Evolutionary conservation across 2,329 filamentous ascomycete genomes (phyloP).

Genomic region (Domatiomyces catenatus): DNA sequence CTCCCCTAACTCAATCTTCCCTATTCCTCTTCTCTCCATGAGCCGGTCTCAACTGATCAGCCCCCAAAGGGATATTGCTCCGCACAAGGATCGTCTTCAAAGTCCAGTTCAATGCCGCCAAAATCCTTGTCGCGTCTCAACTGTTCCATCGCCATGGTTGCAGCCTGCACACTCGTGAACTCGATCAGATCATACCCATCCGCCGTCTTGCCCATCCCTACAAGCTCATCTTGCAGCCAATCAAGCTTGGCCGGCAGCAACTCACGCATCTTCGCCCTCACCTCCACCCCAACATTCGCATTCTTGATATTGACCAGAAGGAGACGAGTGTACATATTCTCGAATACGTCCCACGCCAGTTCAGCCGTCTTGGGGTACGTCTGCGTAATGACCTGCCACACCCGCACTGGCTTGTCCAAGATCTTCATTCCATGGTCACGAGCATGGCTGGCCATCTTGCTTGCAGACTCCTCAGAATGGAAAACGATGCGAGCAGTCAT

Average conservation of each 20-base stretch:
- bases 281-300: slow-evolving; percentile 1
- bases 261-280: slow-evolving; percentile 3
- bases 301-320: slow-evolving; percentile 6
- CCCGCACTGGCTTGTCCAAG: slow-evolving; percentile 6
- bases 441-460: slow-evolving; percentile 9
- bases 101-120: slow-evolving; percentile 3
- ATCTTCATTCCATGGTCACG: slow-evolving; percentile 9
- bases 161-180: slow-evolving; percentile 13
- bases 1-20: background rate
- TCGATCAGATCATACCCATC: slow-evolving; percentile 13
- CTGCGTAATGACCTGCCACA: slow-evolving; percentile 14
- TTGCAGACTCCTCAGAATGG: slow-evolving; percentile 9
- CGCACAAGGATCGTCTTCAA: slow-evolving; percentile 6
- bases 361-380: slow-evolving; percentile 14
- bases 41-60: background rate
- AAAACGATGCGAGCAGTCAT: slow-evolving; percentile 16
- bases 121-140: slow-evolving; percentile 2
- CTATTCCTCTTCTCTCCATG: background rate
- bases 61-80: slow-evolving; percentile 1
- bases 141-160: slow-evolving; percentile 6
- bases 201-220: slow-evolving; percentile 9
- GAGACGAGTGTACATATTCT: slow-evolving; percentile 9
- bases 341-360: slow-evolving; percentile 10
- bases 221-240: slow-evolving; percentile 3
- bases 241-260: slow-evolving; percentile 5